Percentiles rank a stretch among this genome's conserved stretches.
phyloP scores from a whole-genome alignment of 164 flowering plant species.

The Vitis amurensis region DNA sequence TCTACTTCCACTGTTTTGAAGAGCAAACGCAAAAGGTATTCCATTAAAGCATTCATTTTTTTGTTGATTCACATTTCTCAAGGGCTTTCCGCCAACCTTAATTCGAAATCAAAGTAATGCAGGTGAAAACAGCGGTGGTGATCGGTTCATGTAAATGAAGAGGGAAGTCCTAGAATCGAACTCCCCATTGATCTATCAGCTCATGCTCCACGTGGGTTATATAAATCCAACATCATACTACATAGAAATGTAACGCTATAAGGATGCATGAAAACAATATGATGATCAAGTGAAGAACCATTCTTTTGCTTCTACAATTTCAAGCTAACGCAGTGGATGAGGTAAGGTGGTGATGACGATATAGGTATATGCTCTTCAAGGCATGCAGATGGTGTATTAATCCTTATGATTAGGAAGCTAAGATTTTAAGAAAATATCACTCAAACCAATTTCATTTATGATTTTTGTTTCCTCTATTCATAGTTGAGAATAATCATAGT shows the following conservation, averaged over 20 bases:
- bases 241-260: constrained; percentile 8
- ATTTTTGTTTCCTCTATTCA: constrained; percentile 21
- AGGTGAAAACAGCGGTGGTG: constrained; percentile 47
- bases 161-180: constrained; percentile 3
- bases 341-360: not conserved
- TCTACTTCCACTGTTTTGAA: constrained; percentile 55
- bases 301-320: not conserved
- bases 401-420: constrained; percentile 2
- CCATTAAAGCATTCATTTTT: not conserved
- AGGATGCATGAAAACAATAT: constrained; percentile 2
- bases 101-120: constrained; percentile 36
- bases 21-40: constrained; percentile 64
- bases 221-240: constrained; percentile 5
- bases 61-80: not conserved
- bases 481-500: constrained; percentile 26
- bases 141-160: constrained; percentile 27
- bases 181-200: not conserved
- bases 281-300: constrained; percentile 10
- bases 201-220: not conserved
- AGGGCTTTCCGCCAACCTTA: constrained; percentile 25
- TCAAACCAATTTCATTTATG: constrained; percentile 10
- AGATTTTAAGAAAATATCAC: constrained; percentile 12
- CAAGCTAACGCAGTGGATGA: constrained; percentile 10
- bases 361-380: constrained; percentile 6
- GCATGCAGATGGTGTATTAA: not conserved